These are phyloP conservation scores for Leptographium radiaticola DNA, from an alignment of 2,329 filamentous ascomycete genomes.

Conservation along the genomic window DNA sequence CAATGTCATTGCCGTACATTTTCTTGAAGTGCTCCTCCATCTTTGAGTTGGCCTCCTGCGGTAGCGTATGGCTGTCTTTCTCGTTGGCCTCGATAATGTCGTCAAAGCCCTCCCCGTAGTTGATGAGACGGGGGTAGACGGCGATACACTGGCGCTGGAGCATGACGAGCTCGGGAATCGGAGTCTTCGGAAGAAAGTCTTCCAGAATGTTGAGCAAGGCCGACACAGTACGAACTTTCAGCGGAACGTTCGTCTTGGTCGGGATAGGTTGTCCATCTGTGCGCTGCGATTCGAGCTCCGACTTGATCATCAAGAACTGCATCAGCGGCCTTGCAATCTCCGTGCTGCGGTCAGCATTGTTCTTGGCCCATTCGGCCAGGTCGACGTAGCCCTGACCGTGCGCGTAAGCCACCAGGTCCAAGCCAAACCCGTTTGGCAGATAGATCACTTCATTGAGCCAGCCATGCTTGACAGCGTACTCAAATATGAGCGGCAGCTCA, in stretches of 20 bases:
- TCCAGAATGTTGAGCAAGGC: conserved; percentile 68
- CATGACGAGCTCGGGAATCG: conserved; percentile 56
- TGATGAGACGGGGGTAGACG: conserved; percentile 86
- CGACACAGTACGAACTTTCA: conserved; percentile 76
- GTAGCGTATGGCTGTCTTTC: conserved; percentile 66
- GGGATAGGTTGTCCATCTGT: conserved; percentile 28
- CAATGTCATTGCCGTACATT: conserved; percentile 89
- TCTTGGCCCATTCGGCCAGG: conserved; percentile 66
- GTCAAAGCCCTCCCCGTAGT: conserved; percentile 87
- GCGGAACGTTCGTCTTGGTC: conserved; percentile 52
- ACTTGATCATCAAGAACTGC: conserved; percentile 76
- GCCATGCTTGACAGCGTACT: conserved; percentile 66
- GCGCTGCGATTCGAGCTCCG: conserved; percentile 69
- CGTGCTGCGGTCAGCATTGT: conserved; percentile 50
- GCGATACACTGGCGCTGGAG: conserved; percentile 84
- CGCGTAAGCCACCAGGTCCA: conserved; percentile 76
- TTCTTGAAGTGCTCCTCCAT: conserved; percentile 98
- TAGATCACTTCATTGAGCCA: conserved; percentile 77
- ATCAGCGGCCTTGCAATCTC: conserved; percentile 60
- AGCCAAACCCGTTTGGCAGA: conserved; percentile 68
- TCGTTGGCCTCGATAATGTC: conserved; percentile 82
- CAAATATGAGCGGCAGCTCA: conserved; percentile 55
- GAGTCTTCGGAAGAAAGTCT: conserved; percentile 49
- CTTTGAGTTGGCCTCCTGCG: conserved; percentile 65
- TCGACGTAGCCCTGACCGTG: conserved; percentile 73